Evolutionary conservation across 2,329 filamentous ascomycete species (phyloP).

Genomic region (Aspergillus sp.): DNA sequence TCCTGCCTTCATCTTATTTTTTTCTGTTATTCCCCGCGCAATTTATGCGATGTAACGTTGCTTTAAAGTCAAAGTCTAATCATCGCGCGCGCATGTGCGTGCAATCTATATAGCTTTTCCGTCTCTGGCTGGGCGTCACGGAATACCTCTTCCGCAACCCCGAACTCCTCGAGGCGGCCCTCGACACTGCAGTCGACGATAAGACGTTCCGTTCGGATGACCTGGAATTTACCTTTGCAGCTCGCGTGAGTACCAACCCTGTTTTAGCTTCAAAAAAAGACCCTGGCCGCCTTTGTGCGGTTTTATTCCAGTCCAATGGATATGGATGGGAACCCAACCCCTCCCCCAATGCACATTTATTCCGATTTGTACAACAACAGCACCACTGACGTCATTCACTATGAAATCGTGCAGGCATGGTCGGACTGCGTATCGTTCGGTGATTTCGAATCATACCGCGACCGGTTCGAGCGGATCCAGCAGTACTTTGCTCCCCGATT

Average conservation of each 20-base stretch:
- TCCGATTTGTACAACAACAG: not conserved
- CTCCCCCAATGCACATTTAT: not conserved
- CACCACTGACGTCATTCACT: constrained; percentile 10
- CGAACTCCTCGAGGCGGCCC: constrained; percentile 76
- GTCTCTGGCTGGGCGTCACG: constrained; percentile 94
- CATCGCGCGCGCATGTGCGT: not conserved
- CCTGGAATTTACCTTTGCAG: constrained; percentile 96
- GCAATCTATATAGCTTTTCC: constrained; percentile 68
- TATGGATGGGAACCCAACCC: not conserved
- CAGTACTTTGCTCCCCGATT: constrained; percentile 90
- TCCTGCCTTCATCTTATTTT: not conserved
- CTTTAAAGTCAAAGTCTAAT: not conserved
- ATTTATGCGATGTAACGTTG: not conserved
- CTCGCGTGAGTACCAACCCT: constrained; percentile 55
- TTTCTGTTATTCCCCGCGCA: not conserved
- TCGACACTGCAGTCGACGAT: constrained; percentile 84
- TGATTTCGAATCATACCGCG: constrained; percentile 88
- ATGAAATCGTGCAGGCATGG: constrained; percentile 65
- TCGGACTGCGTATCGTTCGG: constrained; percentile 88
- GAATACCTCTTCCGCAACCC: constrained; percentile 90
- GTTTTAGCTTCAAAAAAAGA: not conserved
- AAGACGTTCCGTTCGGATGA: constrained; percentile 93
- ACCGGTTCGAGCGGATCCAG: constrained; percentile 88
- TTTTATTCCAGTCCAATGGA: not conserved
- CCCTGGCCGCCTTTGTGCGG: not conserved